Percentiles rank a stretch among this genome's conserved stretches.
Evolutionary conservation across 2,329 filamentous ascomycete genomes (phyloP).

Genomic region (Sclerotiophoma versabilis): DNA sequence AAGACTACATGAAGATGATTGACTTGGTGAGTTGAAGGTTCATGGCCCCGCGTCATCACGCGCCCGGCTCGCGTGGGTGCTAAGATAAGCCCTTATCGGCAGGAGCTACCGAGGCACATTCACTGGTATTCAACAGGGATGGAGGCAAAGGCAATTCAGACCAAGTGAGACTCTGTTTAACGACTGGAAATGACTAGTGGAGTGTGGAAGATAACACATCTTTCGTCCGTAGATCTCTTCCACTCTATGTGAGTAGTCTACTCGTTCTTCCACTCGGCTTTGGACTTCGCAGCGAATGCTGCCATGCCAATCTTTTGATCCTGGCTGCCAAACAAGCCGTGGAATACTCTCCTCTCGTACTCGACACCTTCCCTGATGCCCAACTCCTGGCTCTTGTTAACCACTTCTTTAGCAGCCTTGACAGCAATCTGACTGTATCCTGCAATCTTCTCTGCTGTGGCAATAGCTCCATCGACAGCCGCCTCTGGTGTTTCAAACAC

Average conservation of each 20-base stretch:
- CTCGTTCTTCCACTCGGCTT: slow-evolving; percentile 86
- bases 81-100: slow-evolving; percentile 11
- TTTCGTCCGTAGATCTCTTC: neutral
- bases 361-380: slow-evolving; percentile 88
- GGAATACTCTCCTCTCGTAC: slow-evolving; percentile 92
- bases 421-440: slow-evolving; percentile 85
- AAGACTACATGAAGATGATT: neutral
- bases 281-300: slow-evolving; percentile 94
- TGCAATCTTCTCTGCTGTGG: slow-evolving; percentile 89
- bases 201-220: neutral
- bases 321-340: slow-evolving; percentile 88
- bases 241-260: slow-evolving; percentile 49
- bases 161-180: too few relatives aligned
- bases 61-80: slow-evolving; percentile 9
- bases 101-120: slow-evolving; percentile 3
- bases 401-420: slow-evolving; percentile 93
- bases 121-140: too few relatives aligned
- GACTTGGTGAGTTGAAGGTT: neutral
- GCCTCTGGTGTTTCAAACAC: slow-evolving; percentile 81
- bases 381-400: slow-evolving; percentile 97
- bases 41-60: slow-evolving; percentile 7
- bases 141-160: too few relatives aligned
- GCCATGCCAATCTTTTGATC: slow-evolving; percentile 97
- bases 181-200: slow-evolving; percentile 1
- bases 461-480: slow-evolving; percentile 79